Evolutionary conservation across 202 grass and related monocot genomes (phyloP), one percentile per base, ranked within the genome.

Genomic region (Saccharum hybrid): DNA sequence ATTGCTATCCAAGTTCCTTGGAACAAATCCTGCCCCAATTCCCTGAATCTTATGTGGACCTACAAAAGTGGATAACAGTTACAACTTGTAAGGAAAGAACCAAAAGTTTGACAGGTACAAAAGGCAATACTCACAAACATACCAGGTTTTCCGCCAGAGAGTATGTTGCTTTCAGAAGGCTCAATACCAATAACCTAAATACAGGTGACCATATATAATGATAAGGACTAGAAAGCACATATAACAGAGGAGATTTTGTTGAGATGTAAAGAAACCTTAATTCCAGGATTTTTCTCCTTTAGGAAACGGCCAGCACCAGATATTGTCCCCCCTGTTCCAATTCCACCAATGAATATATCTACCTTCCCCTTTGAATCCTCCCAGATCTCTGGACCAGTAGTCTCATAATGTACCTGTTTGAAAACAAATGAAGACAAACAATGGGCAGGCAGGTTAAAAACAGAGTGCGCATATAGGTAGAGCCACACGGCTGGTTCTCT

Each of bases 31-130:
- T 3, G 92, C 95, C 11, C 92, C 95, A 68, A 98, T 91, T 65
- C 95, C 95, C 88, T 94, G 92, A 82, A 98, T 98, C 77, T 98
- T 94, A 75, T 98, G 92, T 78, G 95, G 95, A 80, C 92, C 92
- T 98, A 82, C 36, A 88, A 11, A 43, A 86, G 19, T 26, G 11
- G 37, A 38, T 18, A 66, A 54, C 18, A 72, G 39, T 48, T 38
- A 2, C 84, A 90, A 87, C 26, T 42, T 48, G 5, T 76, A 88
- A 83, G 42, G 0, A 68, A 82, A 73, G 3, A 60, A 66, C 28
- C 54, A 89, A 21, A 89, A 51, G 28, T 48, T 71, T 73, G 46
- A 51, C 10, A 81, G 66, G 60, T n/a, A 40, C 57, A 61, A 68
- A 72, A 73, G 6, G 38, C 16, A n/a, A 48, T 78, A 82, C 69